A percentile compares a stretch with the other conserved stretches of the same genome.
phyloP scores from a whole-genome alignment of 805 yeast species.

The Wickerhamiella sorbophila region DNA sequence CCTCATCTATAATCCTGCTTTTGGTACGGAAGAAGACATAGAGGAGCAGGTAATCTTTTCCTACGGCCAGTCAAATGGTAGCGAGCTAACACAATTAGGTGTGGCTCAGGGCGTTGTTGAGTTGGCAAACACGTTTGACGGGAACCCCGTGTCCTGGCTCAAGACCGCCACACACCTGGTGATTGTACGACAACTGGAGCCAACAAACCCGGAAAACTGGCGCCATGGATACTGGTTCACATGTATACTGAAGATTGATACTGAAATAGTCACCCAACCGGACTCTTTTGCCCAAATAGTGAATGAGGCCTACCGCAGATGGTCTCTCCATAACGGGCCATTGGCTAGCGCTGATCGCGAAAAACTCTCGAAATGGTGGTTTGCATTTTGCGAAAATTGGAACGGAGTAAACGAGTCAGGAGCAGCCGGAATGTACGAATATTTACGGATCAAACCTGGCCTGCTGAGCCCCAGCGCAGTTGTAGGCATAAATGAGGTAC shows the following conservation, averaged over 20 bases:
- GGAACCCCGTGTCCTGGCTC: conserved; percentile 7
- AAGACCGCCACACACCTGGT: conserved; percentile 3
- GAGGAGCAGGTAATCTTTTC: conserved; percentile 38
- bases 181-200: conserved; percentile 6
- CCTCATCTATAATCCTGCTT: conserved; percentile 17
- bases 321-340: conserved; percentile 4
- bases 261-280: conserved; percentile 3
- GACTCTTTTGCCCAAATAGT: conserved; percentile 6
- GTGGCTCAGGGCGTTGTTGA: conserved; percentile 39
- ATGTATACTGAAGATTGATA: conserved; percentile 4
- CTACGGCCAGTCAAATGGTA: conserved; percentile 60
- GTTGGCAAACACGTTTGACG: conserved; percentile 25
- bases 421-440: conserved; percentile 2
- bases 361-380: conserved; percentile 3
- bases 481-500: conserved; percentile 52
- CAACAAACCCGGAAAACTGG: conserved; percentile 10
- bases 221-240: conserved; percentile 17
- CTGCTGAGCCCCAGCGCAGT: conserved; percentile 63
- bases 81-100: conserved; percentile 65
- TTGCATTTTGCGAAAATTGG: conserved; percentile 3
- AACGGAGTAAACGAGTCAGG: neutral
- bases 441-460: conserved; percentile 15
- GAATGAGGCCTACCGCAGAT: conserved; percentile 5
- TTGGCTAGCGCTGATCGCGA: neutral
- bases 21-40: conserved; percentile 15